These are phyloP conservation scores for Aspergillus oerlinghausenensis DNA, from an alignment of 2,329 filamentous ascomycete species.

Conservation along the genomic window DNA sequence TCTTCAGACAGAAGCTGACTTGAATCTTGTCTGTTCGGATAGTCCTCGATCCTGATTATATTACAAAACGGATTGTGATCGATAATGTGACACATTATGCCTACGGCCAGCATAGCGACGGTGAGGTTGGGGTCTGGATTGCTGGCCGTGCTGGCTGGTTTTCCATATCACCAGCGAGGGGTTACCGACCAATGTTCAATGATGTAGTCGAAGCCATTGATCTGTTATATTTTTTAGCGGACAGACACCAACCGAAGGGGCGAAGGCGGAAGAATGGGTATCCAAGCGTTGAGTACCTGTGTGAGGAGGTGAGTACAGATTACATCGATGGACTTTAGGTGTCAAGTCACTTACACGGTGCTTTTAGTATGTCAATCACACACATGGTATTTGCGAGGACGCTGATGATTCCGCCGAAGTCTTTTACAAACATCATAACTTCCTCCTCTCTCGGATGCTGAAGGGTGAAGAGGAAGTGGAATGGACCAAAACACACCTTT, in stretches of 20 bases:
- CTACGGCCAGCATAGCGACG: slow-evolving; percentile 51
- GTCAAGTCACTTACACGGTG: neutral
- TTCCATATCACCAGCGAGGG: slow-evolving; percentile 49
- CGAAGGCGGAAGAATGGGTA: slow-evolving; percentile 30
- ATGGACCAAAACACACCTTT: slow-evolving; percentile 42
- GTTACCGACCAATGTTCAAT: slow-evolving; percentile 50
- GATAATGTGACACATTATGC: slow-evolving; percentile 47
- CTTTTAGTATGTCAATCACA: slow-evolving; percentile 39
- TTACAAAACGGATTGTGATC: slow-evolving; percentile 42
- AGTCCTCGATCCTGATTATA: slow-evolving; percentile 38
- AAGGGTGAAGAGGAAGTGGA: slow-evolving; percentile 42
- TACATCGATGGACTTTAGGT: neutral
- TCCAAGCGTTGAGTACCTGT: slow-evolving; percentile 35
- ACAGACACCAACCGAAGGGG: slow-evolving; percentile 47
- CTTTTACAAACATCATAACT: slow-evolving; percentile 42
- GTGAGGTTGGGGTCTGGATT: slow-evolving; percentile 56
- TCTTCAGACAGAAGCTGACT: neutral
- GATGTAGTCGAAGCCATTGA: slow-evolving; percentile 57
- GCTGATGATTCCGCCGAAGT: slow-evolving; percentile 44
- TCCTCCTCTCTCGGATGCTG: slow-evolving; percentile 46
- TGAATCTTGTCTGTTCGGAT: neutral
- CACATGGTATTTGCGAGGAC: slow-evolving; percentile 39
- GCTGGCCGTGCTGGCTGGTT: slow-evolving; percentile 61
- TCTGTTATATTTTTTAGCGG: slow-evolving; percentile 58
- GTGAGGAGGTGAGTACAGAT: slow-evolving; percentile 33